These are phyloP conservation scores for Neurospora cerealis DNA, from an alignment of 495 filamentous ascomycete genomes.

Conservation along the genomic window DNA sequence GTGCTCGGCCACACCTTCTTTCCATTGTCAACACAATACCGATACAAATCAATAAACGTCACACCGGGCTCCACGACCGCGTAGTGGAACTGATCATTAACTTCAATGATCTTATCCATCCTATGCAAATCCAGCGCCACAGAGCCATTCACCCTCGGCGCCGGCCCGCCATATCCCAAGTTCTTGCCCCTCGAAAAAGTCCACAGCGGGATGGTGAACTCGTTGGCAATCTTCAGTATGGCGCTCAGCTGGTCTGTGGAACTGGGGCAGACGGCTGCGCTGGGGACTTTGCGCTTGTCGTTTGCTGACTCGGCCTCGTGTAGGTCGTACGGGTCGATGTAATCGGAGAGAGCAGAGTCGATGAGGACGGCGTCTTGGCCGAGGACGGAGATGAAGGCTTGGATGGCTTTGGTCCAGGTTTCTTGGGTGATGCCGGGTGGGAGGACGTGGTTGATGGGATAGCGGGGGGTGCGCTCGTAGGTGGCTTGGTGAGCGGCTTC, in stretches of 20 bases:
- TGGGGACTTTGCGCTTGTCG: conserved; percentile 26
- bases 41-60: conserved; percentile 43
- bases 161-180: conserved; percentile 47
- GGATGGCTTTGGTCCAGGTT: conserved; percentile 21
- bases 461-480: conserved; percentile 13
- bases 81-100: conserved; percentile 44
- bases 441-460: conserved; percentile 20
- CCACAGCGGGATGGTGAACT: conserved; percentile 40
- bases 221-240: conserved; percentile 32
- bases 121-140: conserved; percentile 45
- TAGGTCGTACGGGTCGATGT: conserved; percentile 38
- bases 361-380: conserved; percentile 29
- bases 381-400: conserved; percentile 13
- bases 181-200: conserved; percentile 45
- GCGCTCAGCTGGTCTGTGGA: conserved; percentile 31
- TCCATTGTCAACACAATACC: conserved; percentile 37
- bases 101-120: conserved; percentile 47
- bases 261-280: conserved; percentile 32
- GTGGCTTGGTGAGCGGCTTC: conserved; percentile 15
- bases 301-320: conserved; percentile 10
- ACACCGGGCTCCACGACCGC: conserved; percentile 49
- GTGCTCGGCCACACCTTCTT: conserved; percentile 45
- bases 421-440: conserved; percentile 31
- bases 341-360: conserved; percentile 26
- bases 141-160: conserved; percentile 40